These are phyloP conservation scores for Ascochyta clinopodiicola DNA, from an alignment of 2,329 filamentous ascomycete genomes.

Conservation along the genomic window DNA sequence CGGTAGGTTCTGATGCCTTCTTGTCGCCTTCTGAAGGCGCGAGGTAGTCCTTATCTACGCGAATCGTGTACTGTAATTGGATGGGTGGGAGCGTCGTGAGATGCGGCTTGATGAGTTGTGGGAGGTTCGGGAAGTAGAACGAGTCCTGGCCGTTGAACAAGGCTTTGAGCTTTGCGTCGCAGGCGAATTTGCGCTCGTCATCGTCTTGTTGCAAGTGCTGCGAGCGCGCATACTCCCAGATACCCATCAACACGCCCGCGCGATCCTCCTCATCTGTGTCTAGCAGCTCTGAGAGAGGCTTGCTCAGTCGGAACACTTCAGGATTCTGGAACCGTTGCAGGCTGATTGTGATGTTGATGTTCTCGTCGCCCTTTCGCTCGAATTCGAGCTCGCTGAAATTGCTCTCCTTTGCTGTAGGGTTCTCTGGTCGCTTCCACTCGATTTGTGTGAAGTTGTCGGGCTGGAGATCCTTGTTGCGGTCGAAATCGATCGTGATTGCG, in stretches of 20 bases:
- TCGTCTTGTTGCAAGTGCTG: slow-evolving; percentile 91
- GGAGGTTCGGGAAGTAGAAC: slow-evolving; percentile 84
- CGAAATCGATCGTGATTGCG: slow-evolving; percentile 71
- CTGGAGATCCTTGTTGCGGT: slow-evolving; percentile 68
- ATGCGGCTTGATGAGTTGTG: slow-evolving; percentile 79
- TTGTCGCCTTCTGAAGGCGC: slow-evolving; percentile 70
- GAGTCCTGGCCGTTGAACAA: slow-evolving; percentile 75
- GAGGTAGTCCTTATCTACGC: slow-evolving; percentile 71
- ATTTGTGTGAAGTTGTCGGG: slow-evolving; percentile 67
- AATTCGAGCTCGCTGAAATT: slow-evolving; percentile 94
- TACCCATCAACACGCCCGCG: slow-evolving; percentile 84
- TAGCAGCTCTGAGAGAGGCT: slow-evolving; percentile 79
- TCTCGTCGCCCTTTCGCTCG: slow-evolving; percentile 90
- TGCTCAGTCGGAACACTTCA: slow-evolving; percentile 81
- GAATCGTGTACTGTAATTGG: slow-evolving; percentile 88
- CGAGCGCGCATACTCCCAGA: slow-evolving; percentile 93
- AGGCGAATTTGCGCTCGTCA: slow-evolving; percentile 90
- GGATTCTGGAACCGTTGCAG: slow-evolving; percentile 83
- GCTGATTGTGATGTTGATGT: slow-evolving; percentile 88
- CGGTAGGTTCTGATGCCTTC: slow-evolving; percentile 71
- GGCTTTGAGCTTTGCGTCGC: slow-evolving; percentile 80
- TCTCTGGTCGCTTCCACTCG: slow-evolving; percentile 86
- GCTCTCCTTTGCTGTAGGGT: slow-evolving; percentile 66
- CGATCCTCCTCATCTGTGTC: slow-evolving; percentile 88
- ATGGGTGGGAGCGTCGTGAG: slow-evolving; percentile 81